These are phyloP conservation scores for Noccaea bulbosa DNA, from an alignment of 345 rosid species.

Conservation along the genomic window DNA sequence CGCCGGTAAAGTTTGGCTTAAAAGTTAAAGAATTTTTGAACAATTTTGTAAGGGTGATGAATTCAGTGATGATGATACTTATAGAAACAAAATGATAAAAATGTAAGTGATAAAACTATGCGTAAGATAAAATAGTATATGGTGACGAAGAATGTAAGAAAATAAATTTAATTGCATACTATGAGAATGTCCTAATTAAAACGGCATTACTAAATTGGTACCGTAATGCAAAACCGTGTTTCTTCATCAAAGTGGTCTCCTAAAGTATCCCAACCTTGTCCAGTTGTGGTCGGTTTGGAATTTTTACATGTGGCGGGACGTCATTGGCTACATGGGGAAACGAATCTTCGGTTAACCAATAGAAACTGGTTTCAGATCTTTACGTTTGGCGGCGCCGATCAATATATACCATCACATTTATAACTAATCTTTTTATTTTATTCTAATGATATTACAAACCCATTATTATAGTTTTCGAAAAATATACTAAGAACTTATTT, in stretches of 20 bases:
- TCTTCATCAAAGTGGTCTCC: constrained; percentile 37
- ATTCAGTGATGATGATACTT: not conserved
- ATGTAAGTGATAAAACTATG: not conserved
- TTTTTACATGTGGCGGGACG: constrained; percentile 12
- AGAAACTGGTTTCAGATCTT: constrained; percentile 36
- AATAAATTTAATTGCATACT: too few relatives aligned
- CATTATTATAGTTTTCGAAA: not conserved
- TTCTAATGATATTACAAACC: too few relatives aligned
- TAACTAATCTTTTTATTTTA: not conserved
- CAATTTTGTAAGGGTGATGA: not conserved
- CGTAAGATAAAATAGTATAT: not conserved
- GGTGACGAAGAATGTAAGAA: too few relatives aligned
- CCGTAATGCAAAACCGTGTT: constrained; percentile 18
- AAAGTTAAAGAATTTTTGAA: not conserved
- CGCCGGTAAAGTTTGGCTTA: not conserved
- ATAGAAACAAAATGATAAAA: not conserved
- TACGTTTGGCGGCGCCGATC: constrained; percentile 40
- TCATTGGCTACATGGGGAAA: constrained; percentile 25
- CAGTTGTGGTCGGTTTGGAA: constrained; percentile 40
- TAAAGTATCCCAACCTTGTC: constrained; percentile 37
- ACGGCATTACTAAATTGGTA: not conserved
- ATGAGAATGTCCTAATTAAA: not conserved
- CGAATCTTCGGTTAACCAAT: constrained; percentile 40
- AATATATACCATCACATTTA: constrained; percentile 5
- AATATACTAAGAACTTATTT: not conserved